phyloP scores from a whole-genome alignment of 345 rosid species.

The Zanthoxylum bungeanum region DNA sequence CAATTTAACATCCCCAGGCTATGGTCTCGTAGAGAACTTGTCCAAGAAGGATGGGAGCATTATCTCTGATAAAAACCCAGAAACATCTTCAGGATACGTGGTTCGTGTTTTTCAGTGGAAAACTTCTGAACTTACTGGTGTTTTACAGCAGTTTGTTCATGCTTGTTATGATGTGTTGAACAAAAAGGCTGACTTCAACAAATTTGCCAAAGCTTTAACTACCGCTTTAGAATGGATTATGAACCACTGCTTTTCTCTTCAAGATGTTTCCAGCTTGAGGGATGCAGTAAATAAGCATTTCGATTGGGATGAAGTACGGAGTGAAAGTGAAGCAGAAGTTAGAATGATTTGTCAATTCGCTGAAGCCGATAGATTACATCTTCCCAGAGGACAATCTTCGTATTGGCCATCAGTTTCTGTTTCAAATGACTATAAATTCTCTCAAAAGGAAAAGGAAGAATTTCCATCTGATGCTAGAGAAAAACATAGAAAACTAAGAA shows the following conservation, averaged over 20 bases:
- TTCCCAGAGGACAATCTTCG: slow-evolving; percentile 12
- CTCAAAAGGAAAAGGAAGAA: slow-evolving; percentile 29
- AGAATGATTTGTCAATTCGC: slow-evolving; percentile 33
- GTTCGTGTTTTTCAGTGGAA: slow-evolving; percentile 71
- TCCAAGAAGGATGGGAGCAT: slow-evolving; percentile 69
- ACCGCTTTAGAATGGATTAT: slow-evolving; percentile 74
- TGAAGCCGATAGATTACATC: slow-evolving; percentile 33
- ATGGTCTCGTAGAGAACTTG: too few relatives aligned
- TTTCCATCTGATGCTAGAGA: slow-evolving; percentile 21
- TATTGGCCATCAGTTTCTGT: slow-evolving; percentile 8
- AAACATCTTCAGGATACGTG: slow-evolving; percentile 51
- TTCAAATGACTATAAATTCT: slow-evolving; percentile 12
- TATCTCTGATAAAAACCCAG: too few relatives aligned
- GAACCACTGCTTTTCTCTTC: slow-evolving; percentile 85
- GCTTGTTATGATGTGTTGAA: slow-evolving; percentile 61
- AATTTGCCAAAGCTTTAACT: slow-evolving; percentile 54
- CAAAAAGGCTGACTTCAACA: slow-evolving; percentile 54
- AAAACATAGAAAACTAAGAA: slow-evolving; percentile 32
- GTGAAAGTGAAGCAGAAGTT: too few relatives aligned
- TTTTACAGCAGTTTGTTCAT: slow-evolving; percentile 56
- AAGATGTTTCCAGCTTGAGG: too few relatives aligned
- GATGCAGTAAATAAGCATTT: too few relatives aligned
- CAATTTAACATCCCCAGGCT: too few relatives aligned
- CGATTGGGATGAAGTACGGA: too few relatives aligned
- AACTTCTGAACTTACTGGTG: slow-evolving; percentile 45